Percentiles rank a stretch among this genome's conserved stretches.
Evolutionary conservation across 108 stramenopile species (phyloP).

Genomic region (Heterococcus sp.): DNA sequence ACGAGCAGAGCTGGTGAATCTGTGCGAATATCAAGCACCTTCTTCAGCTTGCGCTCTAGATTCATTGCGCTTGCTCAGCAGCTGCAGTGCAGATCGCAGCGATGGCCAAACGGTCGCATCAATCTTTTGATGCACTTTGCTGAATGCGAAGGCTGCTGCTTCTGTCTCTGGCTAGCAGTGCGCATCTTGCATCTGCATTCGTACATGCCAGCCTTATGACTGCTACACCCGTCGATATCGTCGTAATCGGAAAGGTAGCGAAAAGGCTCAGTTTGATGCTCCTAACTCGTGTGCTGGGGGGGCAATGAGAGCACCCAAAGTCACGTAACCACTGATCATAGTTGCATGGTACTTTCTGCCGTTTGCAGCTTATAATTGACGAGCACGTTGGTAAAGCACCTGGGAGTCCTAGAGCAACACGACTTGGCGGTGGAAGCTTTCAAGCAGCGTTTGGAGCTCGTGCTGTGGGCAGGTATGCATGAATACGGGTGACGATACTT

Average conservation of each 20-base stretch:
- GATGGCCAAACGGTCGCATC: neutral
- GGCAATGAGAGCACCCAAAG: neutral
- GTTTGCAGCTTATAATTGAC: neutral
- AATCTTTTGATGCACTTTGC: too few relatives aligned
- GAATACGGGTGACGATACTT: neutral
- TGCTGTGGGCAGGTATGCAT: neutral
- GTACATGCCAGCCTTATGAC: neutral
- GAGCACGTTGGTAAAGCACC: neutral
- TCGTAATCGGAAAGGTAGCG: neutral
- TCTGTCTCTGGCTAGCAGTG: too few relatives aligned
- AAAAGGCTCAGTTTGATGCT: neutral
- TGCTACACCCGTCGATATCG: neutral
- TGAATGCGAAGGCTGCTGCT: too few relatives aligned
- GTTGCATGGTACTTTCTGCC: neutral
- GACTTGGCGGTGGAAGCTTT: slow-evolving; percentile 2
- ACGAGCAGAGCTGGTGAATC: slow-evolving; percentile 57
- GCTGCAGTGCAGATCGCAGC: neutral
- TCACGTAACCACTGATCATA: neutral
- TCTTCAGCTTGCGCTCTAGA: slow-evolving; percentile 53
- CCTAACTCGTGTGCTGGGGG: neutral
- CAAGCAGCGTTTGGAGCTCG: slow-evolving; percentile 16
- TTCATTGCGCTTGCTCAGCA: slow-evolving; percentile 7
- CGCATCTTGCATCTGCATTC: too few relatives aligned
- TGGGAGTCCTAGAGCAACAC: neutral
- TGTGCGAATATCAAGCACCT: slow-evolving; percentile 55